Conservation (phyloP, 2,329 filamentous ascomycete species). For the Talaromyces piceae region DNA sequence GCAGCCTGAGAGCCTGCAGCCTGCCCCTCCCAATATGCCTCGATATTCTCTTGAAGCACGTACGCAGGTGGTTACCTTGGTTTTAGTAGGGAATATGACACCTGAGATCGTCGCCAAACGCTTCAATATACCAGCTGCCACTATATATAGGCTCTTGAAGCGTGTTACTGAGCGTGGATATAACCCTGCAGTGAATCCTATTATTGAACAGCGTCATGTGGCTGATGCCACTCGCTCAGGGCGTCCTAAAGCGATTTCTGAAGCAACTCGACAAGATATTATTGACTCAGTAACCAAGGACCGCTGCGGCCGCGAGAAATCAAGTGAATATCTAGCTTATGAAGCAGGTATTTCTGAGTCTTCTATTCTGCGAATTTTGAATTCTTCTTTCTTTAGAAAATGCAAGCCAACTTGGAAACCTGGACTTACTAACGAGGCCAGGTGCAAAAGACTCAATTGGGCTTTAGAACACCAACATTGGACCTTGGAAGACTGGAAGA, state of each 20-base stretch:
- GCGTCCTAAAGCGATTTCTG: not conserved
- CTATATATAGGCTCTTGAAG: slow-evolving; percentile 3
- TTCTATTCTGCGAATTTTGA: slow-evolving; percentile 1
- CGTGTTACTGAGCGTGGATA: slow-evolving; percentile 7
- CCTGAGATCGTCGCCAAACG: not conserved
- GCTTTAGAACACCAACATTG: slow-evolving; percentile 13
- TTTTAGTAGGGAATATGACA: not conserved
- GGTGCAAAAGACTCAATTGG: slow-evolving; percentile 10
- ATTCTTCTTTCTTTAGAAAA: slow-evolving; percentile 5
- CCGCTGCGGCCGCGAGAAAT: slow-evolving; percentile 11
- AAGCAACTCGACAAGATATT: not conserved
- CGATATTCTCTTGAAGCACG: not conserved
- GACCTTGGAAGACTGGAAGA: slow-evolving; percentile 18
- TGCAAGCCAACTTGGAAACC: slow-evolving; percentile 14
- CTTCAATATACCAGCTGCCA: not conserved
- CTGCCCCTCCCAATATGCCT: no score
- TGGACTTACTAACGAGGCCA: slow-evolving; percentile 9
- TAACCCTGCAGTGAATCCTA: slow-evolving; percentile 2
- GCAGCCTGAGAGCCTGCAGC: no score
- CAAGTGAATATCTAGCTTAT: slow-evolving; percentile 11
- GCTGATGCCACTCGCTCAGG: not conserved
- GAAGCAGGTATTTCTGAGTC: slow-evolving; percentile 2
- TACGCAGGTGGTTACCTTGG: not conserved
- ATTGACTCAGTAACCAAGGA: not conserved
- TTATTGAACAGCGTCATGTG: slow-evolving; percentile 11